Evolutionary conservation across 768 basidiomycete species (phyloP).

Genomic region (Rhodotorula taiwanensis): DNA sequence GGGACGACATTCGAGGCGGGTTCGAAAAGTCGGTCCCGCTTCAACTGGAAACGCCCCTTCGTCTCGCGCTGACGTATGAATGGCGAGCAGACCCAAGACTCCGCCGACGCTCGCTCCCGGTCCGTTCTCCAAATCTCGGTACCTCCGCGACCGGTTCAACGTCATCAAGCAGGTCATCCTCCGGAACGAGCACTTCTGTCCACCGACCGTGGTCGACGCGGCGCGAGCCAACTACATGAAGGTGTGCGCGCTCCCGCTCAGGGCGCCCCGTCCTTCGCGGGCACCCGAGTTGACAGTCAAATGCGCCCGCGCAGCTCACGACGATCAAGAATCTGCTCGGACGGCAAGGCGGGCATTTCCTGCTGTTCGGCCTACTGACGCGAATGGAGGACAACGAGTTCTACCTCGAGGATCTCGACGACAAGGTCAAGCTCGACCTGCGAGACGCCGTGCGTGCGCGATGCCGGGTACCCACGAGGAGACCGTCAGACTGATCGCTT

Average conservation of each 20-base stretch:
- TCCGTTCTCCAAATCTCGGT: slow-evolving; percentile 69
- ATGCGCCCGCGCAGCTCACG: slow-evolving; percentile 56
- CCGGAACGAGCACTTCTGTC: slow-evolving; percentile 94
- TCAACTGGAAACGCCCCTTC: background rate
- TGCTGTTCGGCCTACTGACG: slow-evolving; percentile 85
- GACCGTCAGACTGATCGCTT: background rate
- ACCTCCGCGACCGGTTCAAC: slow-evolving; percentile 75
- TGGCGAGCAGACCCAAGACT: slow-evolving; percentile 49
- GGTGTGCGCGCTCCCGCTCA: too few relatives aligned
- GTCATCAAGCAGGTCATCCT: slow-evolving; percentile 89
- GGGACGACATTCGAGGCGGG: slow-evolving; percentile 74
- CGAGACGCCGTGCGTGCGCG: slow-evolving; percentile 63
- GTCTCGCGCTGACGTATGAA: background rate
- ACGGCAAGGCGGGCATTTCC: slow-evolving; percentile 76
- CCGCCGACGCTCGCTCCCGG: slow-evolving; percentile 70
- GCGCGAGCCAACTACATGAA: slow-evolving; percentile 84
- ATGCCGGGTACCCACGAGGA: background rate
- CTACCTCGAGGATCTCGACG: slow-evolving; percentile 89
- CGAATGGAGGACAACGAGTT: slow-evolving; percentile 84
- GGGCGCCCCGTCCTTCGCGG: too few relatives aligned
- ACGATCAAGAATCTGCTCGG: slow-evolving; percentile 95
- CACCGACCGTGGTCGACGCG: slow-evolving; percentile 74
- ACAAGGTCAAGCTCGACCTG: slow-evolving; percentile 78
- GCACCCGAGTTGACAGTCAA: background rate
- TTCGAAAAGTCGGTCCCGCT: slow-evolving; percentile 66